These are phyloP conservation scores for Aspergillus sp. DNA, from an alignment of 2,329 filamentous ascomycete species.

Conservation along the genomic window DNA sequence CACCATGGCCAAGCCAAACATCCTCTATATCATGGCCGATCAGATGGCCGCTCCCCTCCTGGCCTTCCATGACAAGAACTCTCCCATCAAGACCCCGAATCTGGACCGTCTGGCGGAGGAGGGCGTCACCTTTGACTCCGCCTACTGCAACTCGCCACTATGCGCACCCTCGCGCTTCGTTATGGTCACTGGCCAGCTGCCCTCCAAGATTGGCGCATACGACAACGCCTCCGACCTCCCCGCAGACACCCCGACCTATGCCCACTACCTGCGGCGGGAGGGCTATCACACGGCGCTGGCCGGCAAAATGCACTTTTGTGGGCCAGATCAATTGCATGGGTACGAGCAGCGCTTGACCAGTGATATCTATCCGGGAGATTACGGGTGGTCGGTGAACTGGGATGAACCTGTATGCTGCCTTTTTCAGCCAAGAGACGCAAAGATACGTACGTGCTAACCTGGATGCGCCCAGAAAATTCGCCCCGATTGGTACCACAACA, in stretches of 20 bases:
- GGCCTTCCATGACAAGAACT: slow-evolving; percentile 82
- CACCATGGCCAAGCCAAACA: slow-evolving; percentile 53
- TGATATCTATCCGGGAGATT: slow-evolving; percentile 91
- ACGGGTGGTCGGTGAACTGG: slow-evolving; percentile 94
- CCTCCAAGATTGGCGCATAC: slow-evolving; percentile 83
- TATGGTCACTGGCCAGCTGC: slow-evolving; percentile 85
- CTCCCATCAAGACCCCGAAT: slow-evolving; percentile 86
- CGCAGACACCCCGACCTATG: slow-evolving; percentile 81
- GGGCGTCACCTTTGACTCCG: slow-evolving; percentile 84
- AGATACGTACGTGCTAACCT: too few species aligned
- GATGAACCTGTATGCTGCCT: slow-evolving; percentile 61
- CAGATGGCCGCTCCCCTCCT: slow-evolving; percentile 84
- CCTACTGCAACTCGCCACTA: slow-evolving; percentile 87
- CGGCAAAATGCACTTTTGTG: slow-evolving; percentile 96
- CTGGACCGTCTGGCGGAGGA: slow-evolving; percentile 72
- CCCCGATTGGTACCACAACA: slow-evolving; percentile 94
- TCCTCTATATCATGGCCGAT: slow-evolving; percentile 94
- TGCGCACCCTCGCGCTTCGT: slow-evolving; percentile 90
- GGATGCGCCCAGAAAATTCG: slow-evolving; percentile 40
- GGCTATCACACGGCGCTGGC: slow-evolving; percentile 87
- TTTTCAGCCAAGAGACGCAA: not conserved
- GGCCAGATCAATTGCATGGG: slow-evolving; percentile 79
- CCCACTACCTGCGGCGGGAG: slow-evolving; percentile 75
- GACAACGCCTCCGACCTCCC: slow-evolving; percentile 83
- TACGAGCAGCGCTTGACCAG: slow-evolving; percentile 89